These are phyloP conservation scores for Pythium phragmitis DNA, from an alignment of 352 stramenopile genomes.

Conservation along the genomic window DNA sequence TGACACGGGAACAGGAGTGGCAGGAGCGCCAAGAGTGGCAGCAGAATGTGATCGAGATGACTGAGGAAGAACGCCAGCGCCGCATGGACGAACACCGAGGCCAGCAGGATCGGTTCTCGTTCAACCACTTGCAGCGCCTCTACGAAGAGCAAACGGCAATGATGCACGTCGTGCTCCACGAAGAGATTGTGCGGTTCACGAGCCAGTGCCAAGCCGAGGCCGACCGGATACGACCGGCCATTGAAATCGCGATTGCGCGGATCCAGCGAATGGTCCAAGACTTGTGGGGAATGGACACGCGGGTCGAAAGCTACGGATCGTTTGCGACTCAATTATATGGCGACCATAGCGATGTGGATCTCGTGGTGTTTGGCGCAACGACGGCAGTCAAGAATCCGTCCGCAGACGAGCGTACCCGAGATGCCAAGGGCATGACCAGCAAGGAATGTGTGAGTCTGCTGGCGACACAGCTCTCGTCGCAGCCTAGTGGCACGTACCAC, in stretches of 20 bases:
- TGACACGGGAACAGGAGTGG: conserved; percentile 76
- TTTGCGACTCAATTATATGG: conserved; percentile 72
- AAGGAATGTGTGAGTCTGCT: conserved; percentile 55
- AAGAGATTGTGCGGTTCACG: conserved; percentile 72
- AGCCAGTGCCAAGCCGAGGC: conserved; percentile 45
- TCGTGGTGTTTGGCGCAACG: conserved; percentile 75
- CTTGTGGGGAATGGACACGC: conserved; percentile 44
- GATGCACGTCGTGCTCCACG: conserved; percentile 77
- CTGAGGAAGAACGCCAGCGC: conserved; percentile 66
- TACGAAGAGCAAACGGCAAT: conserved; percentile 79
- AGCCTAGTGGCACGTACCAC: conserved; percentile 17
- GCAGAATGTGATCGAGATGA: conserved; percentile 66
- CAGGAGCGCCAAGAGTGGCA: conserved; percentile 70
- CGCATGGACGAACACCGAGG: conserved; percentile 57
- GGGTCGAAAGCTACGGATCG: conserved; percentile 73
- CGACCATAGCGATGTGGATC: conserved; percentile 68
- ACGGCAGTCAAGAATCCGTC: neutral
- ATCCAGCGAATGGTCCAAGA: conserved; percentile 44
- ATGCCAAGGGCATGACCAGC: conserved; percentile 2
- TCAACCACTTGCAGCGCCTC: conserved; percentile 66
- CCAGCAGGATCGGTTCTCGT: conserved; percentile 43
- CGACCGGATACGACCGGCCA: conserved; percentile 32
- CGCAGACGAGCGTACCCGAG: too few relatives aligned
- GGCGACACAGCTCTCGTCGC: conserved; percentile 25
- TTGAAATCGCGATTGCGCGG: conserved; percentile 52